Evolutionary conservation across 2,329 filamentous ascomycete genomes (phyloP).

Genomic region (Beauveria medogensis): DNA sequence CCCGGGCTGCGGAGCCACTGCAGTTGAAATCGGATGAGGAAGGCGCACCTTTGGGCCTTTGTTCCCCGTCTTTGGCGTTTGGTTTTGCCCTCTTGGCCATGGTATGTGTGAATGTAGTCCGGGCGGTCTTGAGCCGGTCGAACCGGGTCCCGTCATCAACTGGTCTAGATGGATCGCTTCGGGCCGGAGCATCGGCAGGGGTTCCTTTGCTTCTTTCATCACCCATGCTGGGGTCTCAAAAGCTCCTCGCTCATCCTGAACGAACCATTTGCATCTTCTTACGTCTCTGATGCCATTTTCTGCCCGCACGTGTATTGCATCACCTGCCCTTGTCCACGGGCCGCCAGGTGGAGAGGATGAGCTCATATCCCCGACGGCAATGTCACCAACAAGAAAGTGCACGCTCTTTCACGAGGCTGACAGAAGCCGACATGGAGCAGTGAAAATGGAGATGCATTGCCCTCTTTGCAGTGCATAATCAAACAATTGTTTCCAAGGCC

Average conservation of each 20-base stretch:
- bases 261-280: not conserved
- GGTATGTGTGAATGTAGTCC: not conserved
- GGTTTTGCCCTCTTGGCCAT: not conserved
- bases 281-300: not conserved
- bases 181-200: conserved; percentile 1
- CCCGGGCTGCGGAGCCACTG: not conserved
- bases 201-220: not conserved
- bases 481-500: no score
- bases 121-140: not conserved
- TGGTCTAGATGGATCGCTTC: not conserved
- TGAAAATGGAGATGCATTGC: no score
- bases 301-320: not conserved
- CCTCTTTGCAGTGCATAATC: no score
- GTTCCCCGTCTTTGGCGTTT: no score
- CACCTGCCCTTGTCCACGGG: not conserved
- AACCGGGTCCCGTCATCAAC: not conserved
- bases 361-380: not conserved
- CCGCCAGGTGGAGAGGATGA: not conserved
- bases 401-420: not conserved
- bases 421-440: not conserved
- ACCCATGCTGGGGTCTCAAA: not conserved
- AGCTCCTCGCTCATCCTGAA: not conserved
- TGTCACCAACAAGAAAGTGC: no score
- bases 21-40: conserved; percentile 1
- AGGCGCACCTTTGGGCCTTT: not conserved